Base-by-base conservation (phyloP, 306 rosid species). In the Luffa aegyptiaca region DNA sequence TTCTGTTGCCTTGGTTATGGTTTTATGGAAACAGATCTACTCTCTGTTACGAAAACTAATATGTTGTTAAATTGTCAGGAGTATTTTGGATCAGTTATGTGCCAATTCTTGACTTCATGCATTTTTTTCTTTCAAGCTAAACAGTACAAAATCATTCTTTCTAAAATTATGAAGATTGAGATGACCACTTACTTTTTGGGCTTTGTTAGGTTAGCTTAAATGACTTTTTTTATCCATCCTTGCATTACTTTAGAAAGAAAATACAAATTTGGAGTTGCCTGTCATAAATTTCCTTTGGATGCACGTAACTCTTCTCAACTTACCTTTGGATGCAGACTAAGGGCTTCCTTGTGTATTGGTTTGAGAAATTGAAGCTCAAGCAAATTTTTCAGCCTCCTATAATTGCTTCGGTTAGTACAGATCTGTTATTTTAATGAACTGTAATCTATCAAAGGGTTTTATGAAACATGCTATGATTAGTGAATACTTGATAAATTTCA, bases 341-440 rank as follows among this genome's bases (percentile, higher is more conserved):
- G 82, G 71, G 48, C 41, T 9, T 90, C 55, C 61, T 88, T 2
- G 1, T 56, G 8, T 81, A 83, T 76, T 10, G 93, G 26, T 91
- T 84, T 57, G 98, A 90, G 53, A 93, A 87, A 85, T 89, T 96
- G 93, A 96, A 90, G 91, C 94, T 96, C 82, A 87, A 89, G 87
- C 98, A 91, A 88, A 87, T 96, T 83, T 87, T 91, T 79, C 98
- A 96, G 71, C 99, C 99, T 56, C 96, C 99, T 83, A 96, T 96
- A 35, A 86, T 96, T 77, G 98, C 99, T 86, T 96, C 99, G 6
- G 99, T 96, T 87, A 93, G 98, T 80, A 53, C 68, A 46, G 37
- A 39, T 75, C 36, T 35, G 6, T 52, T 44, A 39, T n/a, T 76
- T 10, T 31, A 26, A 6, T 48, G 21, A 48, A 14, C 3, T 48